Percentiles rank a stretch among this genome's conserved stretches.
These are phyloP conservation scores for Blastocystis hominis DNA, from an alignment of 352 stramenopile genomes.

Conservation along the genomic window DNA sequence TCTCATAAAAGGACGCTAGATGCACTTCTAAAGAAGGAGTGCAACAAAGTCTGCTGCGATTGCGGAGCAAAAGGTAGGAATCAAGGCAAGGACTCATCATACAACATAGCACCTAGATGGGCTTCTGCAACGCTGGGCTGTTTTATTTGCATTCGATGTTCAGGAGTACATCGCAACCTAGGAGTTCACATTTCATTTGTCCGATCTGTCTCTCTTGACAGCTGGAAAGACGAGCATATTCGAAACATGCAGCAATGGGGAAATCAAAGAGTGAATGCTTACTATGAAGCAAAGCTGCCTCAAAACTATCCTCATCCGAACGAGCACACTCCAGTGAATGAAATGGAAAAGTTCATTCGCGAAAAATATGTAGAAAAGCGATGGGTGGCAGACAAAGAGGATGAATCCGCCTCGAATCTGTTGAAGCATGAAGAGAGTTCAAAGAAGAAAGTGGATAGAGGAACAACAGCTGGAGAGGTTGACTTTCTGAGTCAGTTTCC, in stretches of 20 bases:
- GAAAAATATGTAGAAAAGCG: constrained; percentile 60
- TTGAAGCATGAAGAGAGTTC: constrained; percentile 12
- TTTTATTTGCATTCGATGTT: constrained; percentile 85
- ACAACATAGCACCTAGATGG: constrained; percentile 72
- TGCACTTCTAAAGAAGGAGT: constrained; percentile 56
- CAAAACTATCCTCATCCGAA: constrained; percentile 51
- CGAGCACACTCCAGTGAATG: constrained; percentile 48
- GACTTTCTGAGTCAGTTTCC: constrained; percentile 34
- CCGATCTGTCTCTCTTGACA: constrained; percentile 77
- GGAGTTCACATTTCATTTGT: constrained; percentile 84
- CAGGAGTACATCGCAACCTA: constrained; percentile 80
- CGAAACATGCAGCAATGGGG: constrained; percentile 79
- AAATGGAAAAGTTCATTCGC: constrained; percentile 58
- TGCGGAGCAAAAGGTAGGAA: constrained; percentile 47
- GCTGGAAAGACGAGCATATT: constrained; percentile 80
- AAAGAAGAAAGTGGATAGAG: constrained; percentile 1
- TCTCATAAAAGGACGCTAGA: constrained; percentile 57
- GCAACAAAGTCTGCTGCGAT: constrained; percentile 55
- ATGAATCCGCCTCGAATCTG: neutral
- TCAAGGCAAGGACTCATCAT: neutral
- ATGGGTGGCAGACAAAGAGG: constrained; percentile 54
- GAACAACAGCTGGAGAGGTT: neutral
- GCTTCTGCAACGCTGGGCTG: constrained; percentile 82
- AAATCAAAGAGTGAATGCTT: constrained; percentile 73
- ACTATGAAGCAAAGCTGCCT: constrained; percentile 61